Conservation (phyloP, 139 green algal species). For the Haematococcus sp. region DNA sequence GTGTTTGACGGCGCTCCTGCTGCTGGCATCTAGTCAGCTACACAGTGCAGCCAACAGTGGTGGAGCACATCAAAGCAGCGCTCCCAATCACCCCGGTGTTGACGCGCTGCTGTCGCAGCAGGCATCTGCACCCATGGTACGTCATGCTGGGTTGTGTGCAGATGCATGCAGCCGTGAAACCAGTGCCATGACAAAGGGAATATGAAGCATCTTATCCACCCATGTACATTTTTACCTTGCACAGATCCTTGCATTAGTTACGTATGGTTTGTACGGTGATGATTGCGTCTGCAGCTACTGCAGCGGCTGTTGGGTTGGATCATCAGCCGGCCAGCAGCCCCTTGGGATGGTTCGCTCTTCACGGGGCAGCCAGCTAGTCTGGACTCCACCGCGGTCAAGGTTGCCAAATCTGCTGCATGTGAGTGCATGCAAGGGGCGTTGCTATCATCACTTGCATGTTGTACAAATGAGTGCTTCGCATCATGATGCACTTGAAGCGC, state of each 20-base stretch:
- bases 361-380: neutral
- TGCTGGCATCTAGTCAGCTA: constrained; percentile 65
- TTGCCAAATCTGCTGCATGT: neutral
- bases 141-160: neutral
- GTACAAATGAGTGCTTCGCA: too few relatives aligned
- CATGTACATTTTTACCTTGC: too few relatives aligned
- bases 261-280: neutral
- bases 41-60: constrained; percentile 34
- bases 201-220: too few relatives aligned
- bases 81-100: too few relatives aligned
- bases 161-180: too few relatives aligned
- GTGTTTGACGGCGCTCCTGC: constrained; percentile 60
- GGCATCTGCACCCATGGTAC: too few relatives aligned
- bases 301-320: neutral
- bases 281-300: neutral
- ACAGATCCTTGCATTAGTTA: too few relatives aligned
- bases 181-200: too few relatives aligned
- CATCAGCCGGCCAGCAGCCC: neutral
- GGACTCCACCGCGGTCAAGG: neutral
- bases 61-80: too few relatives aligned
- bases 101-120: too few relatives aligned
- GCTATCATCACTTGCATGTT: too few relatives aligned
- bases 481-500: too few relatives aligned
- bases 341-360: neutral
- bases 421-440: constrained; percentile 9